Conservation (phyloP, 306 rosid species). For the Quercus variabilis region DNA sequence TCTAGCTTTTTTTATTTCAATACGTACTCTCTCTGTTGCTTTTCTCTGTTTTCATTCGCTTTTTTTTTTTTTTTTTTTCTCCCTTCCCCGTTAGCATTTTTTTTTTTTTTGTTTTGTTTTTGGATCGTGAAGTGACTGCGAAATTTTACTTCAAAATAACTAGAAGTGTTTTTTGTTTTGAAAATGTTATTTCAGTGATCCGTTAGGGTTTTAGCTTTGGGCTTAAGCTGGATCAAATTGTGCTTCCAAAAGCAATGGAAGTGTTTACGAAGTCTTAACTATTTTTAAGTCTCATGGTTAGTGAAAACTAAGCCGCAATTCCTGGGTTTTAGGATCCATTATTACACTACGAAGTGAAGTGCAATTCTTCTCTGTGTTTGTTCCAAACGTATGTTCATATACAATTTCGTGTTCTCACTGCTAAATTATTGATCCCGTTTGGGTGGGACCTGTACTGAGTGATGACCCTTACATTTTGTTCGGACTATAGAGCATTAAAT, state of each 20-base stretch:
- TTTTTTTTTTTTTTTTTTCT: neutral
- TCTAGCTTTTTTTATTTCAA: slow-evolving; percentile 28
- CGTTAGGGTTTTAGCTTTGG: neutral
- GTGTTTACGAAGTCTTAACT: neutral
- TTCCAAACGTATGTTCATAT: no score
- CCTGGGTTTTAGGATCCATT: neutral
- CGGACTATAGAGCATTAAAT: neutral
- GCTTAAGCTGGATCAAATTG: neutral
- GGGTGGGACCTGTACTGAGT: no score
- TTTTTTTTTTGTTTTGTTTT: no score
- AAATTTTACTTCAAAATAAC: neutral
- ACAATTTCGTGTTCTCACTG: no score
- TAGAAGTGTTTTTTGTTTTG: neutral
- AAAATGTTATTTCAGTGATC: neutral
- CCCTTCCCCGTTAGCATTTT: no score
- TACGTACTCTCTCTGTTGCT: neutral
- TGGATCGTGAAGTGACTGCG: no score
- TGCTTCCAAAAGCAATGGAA: neutral
- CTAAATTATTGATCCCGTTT: no score
- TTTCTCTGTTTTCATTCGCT: neutral
- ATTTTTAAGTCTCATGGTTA: neutral
- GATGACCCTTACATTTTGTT: neutral
- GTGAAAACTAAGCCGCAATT: neutral
- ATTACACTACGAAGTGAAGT: neutral
- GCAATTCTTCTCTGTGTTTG: no score